Base-by-base conservation (phyloP, 345 rosid genomes). In the Rhizophora apiculata region DNA sequence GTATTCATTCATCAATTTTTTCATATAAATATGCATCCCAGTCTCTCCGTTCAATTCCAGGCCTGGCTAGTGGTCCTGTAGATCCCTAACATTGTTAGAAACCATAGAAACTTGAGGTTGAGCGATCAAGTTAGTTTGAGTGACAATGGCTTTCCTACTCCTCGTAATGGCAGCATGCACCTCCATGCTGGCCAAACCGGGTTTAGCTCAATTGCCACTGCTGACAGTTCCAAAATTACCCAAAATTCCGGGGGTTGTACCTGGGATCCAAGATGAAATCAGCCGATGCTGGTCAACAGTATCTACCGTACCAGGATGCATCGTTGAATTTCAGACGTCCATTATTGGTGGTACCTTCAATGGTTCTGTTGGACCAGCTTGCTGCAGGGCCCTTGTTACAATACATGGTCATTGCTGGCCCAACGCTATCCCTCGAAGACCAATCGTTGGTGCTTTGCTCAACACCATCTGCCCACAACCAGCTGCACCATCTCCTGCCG, bases 361-460 rank as follows among this genome's bases (percentile, higher is more conserved):
- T 43, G 67, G 67, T 30, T 4, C 5, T 13, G 54, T 70, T 15
- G 68, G 67, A 4, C 51, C 53, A 3, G 37, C 61, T 52, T 71
- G 74, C 57, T 71, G 74, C 68, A 53, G 27, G 39, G 56, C 68
- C 8, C 5, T 63, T 20, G 60, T 15, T 26, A 9, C 26, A 4
- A 39, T 64, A 8, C n/a, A 43, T 1, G 16, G 29, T 18, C 46
- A 54, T 13, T 71, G 69, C 18, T 39, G 68, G 69, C 63, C 75
- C 16, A 63, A 8, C 31, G 15, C 63, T 7, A 29, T 71, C 30
- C 75, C 64, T 20, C 31, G 64, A 0, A 31, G 46, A 46, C 75
- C 75, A 19, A n/a, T 64, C 15, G 57, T 64, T 10, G 63, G 20
- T 10, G 56, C 75, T 2, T 2, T 54, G 68, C 48, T 71, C 26